These are phyloP conservation scores for Chlamydomonas sp. DNA, from an alignment of 139 green algal species.

Conservation along the genomic window DNA sequence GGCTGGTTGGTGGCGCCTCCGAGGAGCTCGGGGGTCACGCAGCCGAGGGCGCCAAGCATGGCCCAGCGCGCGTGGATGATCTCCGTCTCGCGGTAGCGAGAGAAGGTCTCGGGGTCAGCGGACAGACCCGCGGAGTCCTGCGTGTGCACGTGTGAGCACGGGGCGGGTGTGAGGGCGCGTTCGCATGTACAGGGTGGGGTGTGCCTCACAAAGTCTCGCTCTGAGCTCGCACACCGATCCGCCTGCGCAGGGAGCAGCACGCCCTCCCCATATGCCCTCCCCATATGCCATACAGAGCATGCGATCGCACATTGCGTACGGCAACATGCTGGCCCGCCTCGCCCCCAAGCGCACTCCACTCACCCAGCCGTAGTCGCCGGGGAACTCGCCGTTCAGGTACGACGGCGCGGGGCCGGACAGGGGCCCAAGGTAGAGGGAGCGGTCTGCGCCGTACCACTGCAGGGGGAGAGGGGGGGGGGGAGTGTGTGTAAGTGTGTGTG, in stretches of 20 bases:
- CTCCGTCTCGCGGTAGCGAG: slow-evolving; percentile 86
- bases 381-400: slow-evolving; percentile 85
- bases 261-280: neutral
- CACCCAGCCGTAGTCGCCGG: slow-evolving; percentile 84
- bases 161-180: neutral
- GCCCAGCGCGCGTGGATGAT: slow-evolving; percentile 96
- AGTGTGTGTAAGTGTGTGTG: too few relatives aligned
- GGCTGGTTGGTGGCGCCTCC: neutral
- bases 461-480: too few relatives aligned
- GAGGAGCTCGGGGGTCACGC: slow-evolving; percentile 36
- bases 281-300: too few relatives aligned
- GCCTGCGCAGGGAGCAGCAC: neutral
- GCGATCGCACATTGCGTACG: too few relatives aligned
- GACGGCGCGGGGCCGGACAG: slow-evolving; percentile 39
- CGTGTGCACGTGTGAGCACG: neutral
- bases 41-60: slow-evolving; percentile 86
- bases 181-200: neutral
- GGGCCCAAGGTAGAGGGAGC: slow-evolving; percentile 76
- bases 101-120: slow-evolving; percentile 68
- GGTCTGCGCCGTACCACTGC: slow-evolving; percentile 61
- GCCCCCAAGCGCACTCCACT: too few relatives aligned
- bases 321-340: too few relatives aligned
- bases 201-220: neutral
- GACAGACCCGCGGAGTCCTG: slow-evolving; percentile 84
- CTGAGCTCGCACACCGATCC: neutral